Base-by-base conservation (phyloP, 805 yeast genomes). In the Pichia kluyveri region DNA sequence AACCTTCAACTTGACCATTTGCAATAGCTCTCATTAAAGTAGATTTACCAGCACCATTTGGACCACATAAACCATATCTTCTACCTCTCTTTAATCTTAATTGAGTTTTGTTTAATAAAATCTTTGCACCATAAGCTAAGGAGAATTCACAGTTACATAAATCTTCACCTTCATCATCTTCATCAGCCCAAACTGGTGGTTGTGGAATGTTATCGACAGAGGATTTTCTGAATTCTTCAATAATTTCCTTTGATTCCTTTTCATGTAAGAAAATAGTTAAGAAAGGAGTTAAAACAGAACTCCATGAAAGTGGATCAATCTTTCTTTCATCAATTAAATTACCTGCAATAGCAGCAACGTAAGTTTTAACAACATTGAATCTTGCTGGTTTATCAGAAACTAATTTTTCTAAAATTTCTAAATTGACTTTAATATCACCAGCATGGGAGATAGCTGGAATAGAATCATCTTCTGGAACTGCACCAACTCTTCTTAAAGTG, bases 71-170 rank as follows among this genome's bases (percentile, higher is more conserved):
- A 91, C 99, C 99, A 74, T 93, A 93, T 80, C 99, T 87, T 79
- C 97, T 90, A 77, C 86, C 93, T 80, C 96, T 84, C 89, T 88
- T 89, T 71, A 93, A 85, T 78, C 99, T 89, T 72, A 93, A 83
- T 79, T 91, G 97, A 62, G 99, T 93, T 77, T 93, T 91, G 91
- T 93, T 93, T 75, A 93, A 88, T 78, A 93, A 82, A 81, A 93
- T 93, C 87, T 93, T 93, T 68, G 99, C 99, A 91, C 99, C 99
- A 76, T 93, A 93, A 73, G 99, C 99, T 68, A 93, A 82, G 54
- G 99, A 93, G 90, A 93, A 93, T 83, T 93, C 99, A 86, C 98
- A 91, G 96, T 93, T 93, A 84, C 99, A 93, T 69, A 93, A 81
- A 71, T 93, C 98, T 80, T 93, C 98, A 78, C 98, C 99, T 70